A percentile compares a stretch with the other conserved stretches of the same genome.
These are phyloP conservation scores for Inga laurina DNA, from an alignment of 306 rosid species.

Conservation along the genomic window DNA sequence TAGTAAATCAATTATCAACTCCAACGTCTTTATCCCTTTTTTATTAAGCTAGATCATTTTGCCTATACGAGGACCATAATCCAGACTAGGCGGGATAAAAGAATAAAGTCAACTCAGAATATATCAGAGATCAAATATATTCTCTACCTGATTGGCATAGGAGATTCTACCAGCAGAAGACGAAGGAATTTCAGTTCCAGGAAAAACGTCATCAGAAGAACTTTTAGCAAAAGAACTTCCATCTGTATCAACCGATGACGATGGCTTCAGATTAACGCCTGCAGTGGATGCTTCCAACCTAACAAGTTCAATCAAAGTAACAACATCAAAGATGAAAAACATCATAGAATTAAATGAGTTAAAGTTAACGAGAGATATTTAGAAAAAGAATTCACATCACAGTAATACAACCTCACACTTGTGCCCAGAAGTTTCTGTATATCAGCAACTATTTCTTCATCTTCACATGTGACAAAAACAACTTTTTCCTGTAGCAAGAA, in stretches of 20 bases:
- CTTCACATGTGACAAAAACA: slow-evolving; percentile 93
- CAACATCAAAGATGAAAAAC: slow-evolving; percentile 25
- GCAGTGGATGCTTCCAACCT: slow-evolving; percentile 86
- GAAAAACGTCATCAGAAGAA: slow-evolving; percentile 40
- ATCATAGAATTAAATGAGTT: slow-evolving; percentile 21
- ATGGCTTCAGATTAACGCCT: slow-evolving; percentile 57
- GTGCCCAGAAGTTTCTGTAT: slow-evolving; percentile 59
- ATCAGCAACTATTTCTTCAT: slow-evolving; percentile 65
- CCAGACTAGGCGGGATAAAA: not conserved
- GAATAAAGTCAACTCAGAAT: not conserved
- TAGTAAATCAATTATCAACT: slow-evolving; percentile 23
- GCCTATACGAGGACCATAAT: not conserved
- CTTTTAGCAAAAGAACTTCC: slow-evolving; percentile 41
- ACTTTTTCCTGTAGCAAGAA: slow-evolving; percentile 82
- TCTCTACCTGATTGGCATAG: slow-evolving; percentile 55
- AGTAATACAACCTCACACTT: slow-evolving; percentile 60
- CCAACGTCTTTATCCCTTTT: not conserved
- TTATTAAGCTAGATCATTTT: slow-evolving; percentile 18
- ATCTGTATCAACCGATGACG: slow-evolving; percentile 44
- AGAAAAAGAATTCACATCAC: slow-evolving; percentile 17
- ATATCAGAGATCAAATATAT: slow-evolving; percentile 19
- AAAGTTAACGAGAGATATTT: slow-evolving; percentile 30
- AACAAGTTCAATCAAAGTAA: slow-evolving; percentile 32
- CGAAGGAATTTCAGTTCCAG: slow-evolving; percentile 45
- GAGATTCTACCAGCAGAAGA: slow-evolving; percentile 52